Base-by-base conservation (phyloP, 2,329 filamentous ascomycete species). In the Aspergillus arachidicola region DNA sequence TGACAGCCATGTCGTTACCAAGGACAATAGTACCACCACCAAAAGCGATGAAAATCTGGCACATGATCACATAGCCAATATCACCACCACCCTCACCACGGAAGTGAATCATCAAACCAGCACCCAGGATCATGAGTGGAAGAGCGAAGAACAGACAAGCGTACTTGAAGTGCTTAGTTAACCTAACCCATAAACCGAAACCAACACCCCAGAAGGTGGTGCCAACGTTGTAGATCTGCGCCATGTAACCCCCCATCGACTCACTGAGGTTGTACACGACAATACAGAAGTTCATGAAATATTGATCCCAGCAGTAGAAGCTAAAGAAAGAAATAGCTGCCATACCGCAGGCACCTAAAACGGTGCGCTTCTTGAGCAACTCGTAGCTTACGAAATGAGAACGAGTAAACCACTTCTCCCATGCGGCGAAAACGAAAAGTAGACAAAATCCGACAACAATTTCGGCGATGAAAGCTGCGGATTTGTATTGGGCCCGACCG, bases 91-190 rank as follows among this genome's bases (percentile, higher is more conserved):
- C 51, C 32, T 82, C 77, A 51, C 82, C 79, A 14, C 85, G 83
- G 78, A 86, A 87, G 53, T 84, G 74, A 63, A 87, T 84, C 83
- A 87, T 85, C 10, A 87, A 75, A 0, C 83, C 84, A 0, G 83
- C 79, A 1, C 83, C 84, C 0, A 87, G 76, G 16, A 85, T 77
- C 62, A 80, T 81, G 1, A 86, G 67, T 0, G 85, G 85, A 1
- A 85, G 72, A 19, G 80, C 85, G 59, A 85, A 84, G 71, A 75
- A 84, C 6, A 85, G 73, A 6, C 81, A 80, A 10, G 83, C 68
- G 61, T 78, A 80, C 73, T 87, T 87, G 79, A 85, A 85, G 48
- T 78, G 81, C 21, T 82, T 82, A 6, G 81, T 84, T 26, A 69
- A 74, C 51, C 82, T 81, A 64, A 88, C 83, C 41, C 80, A 68